These are phyloP conservation scores for Ampelocalamus luodianensis DNA, from an alignment of 176 grass and related monocot species.

Conservation along the genomic window DNA sequence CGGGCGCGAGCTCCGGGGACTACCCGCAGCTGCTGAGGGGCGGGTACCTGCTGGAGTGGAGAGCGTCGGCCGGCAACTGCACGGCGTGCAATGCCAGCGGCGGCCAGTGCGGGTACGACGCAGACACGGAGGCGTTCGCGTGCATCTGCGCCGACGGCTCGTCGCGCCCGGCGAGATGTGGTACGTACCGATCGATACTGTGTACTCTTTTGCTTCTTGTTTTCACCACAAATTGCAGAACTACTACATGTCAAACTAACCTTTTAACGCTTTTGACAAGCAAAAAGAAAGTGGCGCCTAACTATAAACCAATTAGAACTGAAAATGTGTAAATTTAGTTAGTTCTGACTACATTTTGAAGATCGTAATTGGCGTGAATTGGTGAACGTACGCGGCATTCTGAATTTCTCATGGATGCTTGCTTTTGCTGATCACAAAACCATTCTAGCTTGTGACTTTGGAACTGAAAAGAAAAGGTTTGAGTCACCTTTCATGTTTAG, in stretches of 20 bases:
- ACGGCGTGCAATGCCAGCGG: conserved; percentile 52
- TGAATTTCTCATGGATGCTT: background rate
- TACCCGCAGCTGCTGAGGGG: conserved; percentile 42
- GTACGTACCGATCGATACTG: conserved; percentile 9
- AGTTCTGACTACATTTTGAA: background rate
- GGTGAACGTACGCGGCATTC: background rate
- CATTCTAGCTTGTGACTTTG: background rate
- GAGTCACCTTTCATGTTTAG: background rate
- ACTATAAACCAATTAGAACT: background rate
- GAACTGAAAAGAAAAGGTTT: background rate
- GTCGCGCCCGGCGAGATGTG: conserved; percentile 19
- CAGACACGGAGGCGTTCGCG: conserved; percentile 27
- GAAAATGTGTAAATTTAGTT: background rate
- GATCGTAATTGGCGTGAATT: background rate
- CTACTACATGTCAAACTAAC: too few species aligned
- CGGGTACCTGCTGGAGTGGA: conserved; percentile 59
- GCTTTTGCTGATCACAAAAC: background rate
- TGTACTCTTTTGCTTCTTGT: background rate
- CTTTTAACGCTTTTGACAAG: background rate
- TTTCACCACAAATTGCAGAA: too few species aligned
- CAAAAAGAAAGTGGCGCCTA: background rate
- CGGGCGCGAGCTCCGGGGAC: background rate
- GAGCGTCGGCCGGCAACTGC: conserved; percentile 40
- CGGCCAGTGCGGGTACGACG: conserved; percentile 56
- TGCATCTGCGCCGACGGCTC: conserved; percentile 61